A percentile compares a stretch with the other conserved stretches of the same genome.
Evolutionary conservation across 768 basidiomycete genomes (phyloP).

Genomic region (Kwoniella sp.): DNA sequence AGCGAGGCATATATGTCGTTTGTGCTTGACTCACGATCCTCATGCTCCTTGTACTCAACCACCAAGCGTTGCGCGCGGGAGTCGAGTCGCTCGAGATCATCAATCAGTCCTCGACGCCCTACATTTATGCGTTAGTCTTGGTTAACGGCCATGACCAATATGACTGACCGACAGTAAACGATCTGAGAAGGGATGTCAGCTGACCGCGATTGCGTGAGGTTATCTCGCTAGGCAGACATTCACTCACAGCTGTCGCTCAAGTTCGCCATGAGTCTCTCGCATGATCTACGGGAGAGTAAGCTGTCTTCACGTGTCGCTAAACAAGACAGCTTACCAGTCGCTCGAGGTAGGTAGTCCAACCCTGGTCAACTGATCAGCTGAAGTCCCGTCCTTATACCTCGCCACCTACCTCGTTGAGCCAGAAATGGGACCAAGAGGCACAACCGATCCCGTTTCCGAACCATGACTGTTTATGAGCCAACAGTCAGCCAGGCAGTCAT

Average conservation of each 20-base stretch:
- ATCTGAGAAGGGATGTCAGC: slow-evolving; percentile 14
- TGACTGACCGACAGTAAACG: slow-evolving; percentile 38
- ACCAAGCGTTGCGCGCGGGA: slow-evolving; percentile 77
- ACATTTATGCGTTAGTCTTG: background rate
- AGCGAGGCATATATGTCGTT: background rate
- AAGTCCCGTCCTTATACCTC: background rate
- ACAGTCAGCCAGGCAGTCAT: background rate
- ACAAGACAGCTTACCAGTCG: slow-evolving; percentile 54
- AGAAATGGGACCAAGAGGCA: slow-evolving; percentile 51
- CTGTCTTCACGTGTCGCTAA: background rate
- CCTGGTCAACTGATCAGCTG: slow-evolving; percentile 47
- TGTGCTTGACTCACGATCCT: slow-evolving; percentile 51
- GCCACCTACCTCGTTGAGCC: slow-evolving; percentile 47
- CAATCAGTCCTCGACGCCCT: slow-evolving; percentile 67
- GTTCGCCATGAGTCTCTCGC: slow-evolving; percentile 65
- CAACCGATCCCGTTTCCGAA: slow-evolving; percentile 69
- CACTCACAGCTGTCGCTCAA: slow-evolving; percentile 64
- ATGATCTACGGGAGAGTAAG: slow-evolving; percentile 52
- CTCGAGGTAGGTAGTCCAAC: slow-evolving; percentile 92
- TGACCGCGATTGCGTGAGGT: background rate
- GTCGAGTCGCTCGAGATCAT: slow-evolving; percentile 61
- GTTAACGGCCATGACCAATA: background rate
- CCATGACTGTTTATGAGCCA: slow-evolving; percentile 63
- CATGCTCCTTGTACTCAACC: slow-evolving; percentile 62
- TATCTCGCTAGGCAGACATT: background rate